These are phyloP conservation scores for Fragaria ananassa DNA, from an alignment of 306 rosid species.

Conservation along the genomic window DNA sequence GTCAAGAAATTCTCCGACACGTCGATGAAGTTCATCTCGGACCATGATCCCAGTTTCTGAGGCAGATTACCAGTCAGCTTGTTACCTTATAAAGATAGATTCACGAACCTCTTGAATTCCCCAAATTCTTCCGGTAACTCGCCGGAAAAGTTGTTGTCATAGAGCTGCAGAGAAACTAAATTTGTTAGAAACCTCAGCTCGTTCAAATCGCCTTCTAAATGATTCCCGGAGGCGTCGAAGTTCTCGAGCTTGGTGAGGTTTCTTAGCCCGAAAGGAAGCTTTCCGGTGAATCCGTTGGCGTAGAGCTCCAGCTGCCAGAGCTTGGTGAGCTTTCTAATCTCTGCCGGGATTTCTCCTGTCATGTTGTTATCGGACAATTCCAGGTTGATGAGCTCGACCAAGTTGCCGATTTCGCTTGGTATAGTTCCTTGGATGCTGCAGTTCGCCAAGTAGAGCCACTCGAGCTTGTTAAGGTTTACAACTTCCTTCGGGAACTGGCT, in stretches of 20 bases:
- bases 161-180: conserved; percentile 58
- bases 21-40: conserved; percentile 54
- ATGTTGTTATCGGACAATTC: conserved; percentile 57
- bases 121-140: conserved; percentile 67
- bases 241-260: conserved; percentile 44
- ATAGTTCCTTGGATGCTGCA: conserved; percentile 61
- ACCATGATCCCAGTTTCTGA: conserved; percentile 66
- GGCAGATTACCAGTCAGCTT: conserved; percentile 66
- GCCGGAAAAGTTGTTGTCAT: conserved; percentile 51
- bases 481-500: conserved; percentile 53
- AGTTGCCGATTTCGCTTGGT: conserved; percentile 64
- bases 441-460: conserved; percentile 57
- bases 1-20: conserved; percentile 65
- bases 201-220: conserved; percentile 57
- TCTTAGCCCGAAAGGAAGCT: conserved; percentile 54
- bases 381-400: conserved; percentile 49
- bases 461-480: conserved; percentile 41
- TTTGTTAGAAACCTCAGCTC: conserved; percentile 44
- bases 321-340: conserved; percentile 60
- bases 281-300: conserved; percentile 53
- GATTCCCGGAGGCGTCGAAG: conserved; percentile 63
- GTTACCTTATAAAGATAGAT: conserved; percentile 64
- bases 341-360: conserved; percentile 63
- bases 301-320: conserved; percentile 73
- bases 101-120: conserved; percentile 50